phyloP scores from a whole-genome alignment of 441 rosid genomes.

The Pelargonium myrrhifolium region DNA sequence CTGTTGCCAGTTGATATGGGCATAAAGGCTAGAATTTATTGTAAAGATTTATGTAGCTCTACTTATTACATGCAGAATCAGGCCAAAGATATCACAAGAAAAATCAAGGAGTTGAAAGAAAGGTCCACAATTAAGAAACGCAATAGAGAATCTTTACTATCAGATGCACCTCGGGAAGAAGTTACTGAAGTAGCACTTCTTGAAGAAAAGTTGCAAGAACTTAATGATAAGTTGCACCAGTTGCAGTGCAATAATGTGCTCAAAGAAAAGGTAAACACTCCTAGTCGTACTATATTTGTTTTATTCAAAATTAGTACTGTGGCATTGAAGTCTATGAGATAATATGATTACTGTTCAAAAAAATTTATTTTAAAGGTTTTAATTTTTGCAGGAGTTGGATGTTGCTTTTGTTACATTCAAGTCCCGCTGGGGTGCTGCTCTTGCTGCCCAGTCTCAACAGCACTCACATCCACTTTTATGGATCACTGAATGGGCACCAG shows the following conservation, averaged over 20 bases:
- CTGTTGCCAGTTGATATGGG: too few species aligned
- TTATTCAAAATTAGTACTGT: background rate
- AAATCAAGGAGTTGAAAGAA: constrained; percentile 38
- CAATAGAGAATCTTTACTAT: constrained; percentile 28
- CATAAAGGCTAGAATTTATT: background rate
- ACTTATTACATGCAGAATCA: constrained; percentile 37
- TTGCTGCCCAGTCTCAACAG: constrained; percentile 78
- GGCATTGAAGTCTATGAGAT: background rate
- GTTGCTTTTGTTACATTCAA: constrained; percentile 80
- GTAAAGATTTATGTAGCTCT: background rate
- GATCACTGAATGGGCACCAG: constrained; percentile 81
- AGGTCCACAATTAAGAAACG: constrained; percentile 23
- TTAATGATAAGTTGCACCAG: constrained; percentile 37
- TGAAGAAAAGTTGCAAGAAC: constrained; percentile 62
- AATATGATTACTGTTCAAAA: background rate
- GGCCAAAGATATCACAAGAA: constrained; percentile 39
- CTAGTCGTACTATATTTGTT: constrained; percentile 1
- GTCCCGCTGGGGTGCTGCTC: constrained; percentile 58
- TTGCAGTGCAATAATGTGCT: constrained; percentile 49
- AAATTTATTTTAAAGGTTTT: background rate
- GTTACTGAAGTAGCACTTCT: constrained; percentile 23
- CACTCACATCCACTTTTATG: constrained; percentile 61
- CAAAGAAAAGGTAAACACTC: constrained; percentile 43
- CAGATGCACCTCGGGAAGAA: constrained; percentile 28
- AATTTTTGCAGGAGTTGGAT: constrained; percentile 55